Conservation (phyloP, 2,329 filamentous ascomycete species). For the Elsinoe perseae region DNA sequence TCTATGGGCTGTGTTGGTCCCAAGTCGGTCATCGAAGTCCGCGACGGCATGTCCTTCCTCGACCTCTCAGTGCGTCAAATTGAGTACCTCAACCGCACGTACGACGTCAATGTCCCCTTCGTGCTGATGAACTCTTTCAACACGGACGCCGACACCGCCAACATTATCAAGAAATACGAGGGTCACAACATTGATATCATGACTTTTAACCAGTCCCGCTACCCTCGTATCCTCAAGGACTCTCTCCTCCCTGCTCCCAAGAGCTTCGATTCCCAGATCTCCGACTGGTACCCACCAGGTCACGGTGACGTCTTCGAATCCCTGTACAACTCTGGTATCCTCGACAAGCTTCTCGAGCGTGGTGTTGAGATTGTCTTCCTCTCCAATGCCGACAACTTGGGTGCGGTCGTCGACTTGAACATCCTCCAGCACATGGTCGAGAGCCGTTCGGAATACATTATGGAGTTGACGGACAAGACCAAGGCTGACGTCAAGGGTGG, state of each 20-base stretch:
- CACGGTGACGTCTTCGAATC: constrained; percentile 99
- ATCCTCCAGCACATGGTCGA: constrained; percentile 99
- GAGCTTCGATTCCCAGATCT: constrained; percentile 74
- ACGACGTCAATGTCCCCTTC: constrained; percentile 94
- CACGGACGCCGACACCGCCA: constrained; percentile 94
- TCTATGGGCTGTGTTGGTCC: constrained; percentile 99
- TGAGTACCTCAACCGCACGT: constrained; percentile 97
- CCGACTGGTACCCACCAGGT: constrained; percentile 97
- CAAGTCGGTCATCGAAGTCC: constrained; percentile 99
- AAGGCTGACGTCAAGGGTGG: constrained; percentile 99
- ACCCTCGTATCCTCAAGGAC: constrained; percentile 97
- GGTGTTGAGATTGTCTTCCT: constrained; percentile 98
- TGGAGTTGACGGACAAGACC: constrained; percentile 99
- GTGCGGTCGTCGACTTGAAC: constrained; percentile 92
- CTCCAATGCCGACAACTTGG: constrained; percentile 98
- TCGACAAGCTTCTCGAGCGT: constrained; percentile 90
- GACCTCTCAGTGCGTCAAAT: constrained; percentile 98
- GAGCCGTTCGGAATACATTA: constrained; percentile 95
- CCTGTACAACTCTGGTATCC: constrained; percentile 96
- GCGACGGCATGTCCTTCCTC: constrained; percentile 99
- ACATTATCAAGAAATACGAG: constrained; percentile 99
- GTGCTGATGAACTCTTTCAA: constrained; percentile 99
- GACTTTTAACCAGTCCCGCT: constrained; percentile 99
- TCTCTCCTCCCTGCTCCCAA: constrained; percentile 94
- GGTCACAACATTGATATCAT: constrained; percentile 99